Conservation (phyloP, 331 rosid genomes). For the Spiraea crenata region DNA sequence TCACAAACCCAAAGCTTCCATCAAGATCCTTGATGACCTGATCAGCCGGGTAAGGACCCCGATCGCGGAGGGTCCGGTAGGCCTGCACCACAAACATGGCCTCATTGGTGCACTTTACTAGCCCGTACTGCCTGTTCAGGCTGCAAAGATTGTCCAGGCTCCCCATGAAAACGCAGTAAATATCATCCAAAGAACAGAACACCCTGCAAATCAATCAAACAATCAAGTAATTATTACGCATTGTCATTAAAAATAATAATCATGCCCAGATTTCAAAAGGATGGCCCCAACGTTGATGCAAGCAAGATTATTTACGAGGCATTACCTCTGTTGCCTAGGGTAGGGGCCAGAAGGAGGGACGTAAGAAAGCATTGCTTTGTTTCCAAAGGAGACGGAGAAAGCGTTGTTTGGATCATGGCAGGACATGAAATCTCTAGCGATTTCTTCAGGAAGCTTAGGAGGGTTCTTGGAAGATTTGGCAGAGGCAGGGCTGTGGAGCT, state of each 20-base stretch:
- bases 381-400: slow-evolving; percentile 55
- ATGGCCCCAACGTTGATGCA: too few relatives aligned
- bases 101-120: slow-evolving; percentile 69
- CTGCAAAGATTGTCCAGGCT: slow-evolving; percentile 56
- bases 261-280: too few relatives aligned
- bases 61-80: slow-evolving; percentile 79
- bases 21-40: slow-evolving; percentile 90
- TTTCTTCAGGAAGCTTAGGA: slow-evolving; percentile 51
- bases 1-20: slow-evolving; percentile 79
- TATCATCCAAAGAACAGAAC: slow-evolving; percentile 71
- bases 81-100: slow-evolving; percentile 79
- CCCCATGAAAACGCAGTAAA: slow-evolving; percentile 80
- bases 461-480: slow-evolving; percentile 33
- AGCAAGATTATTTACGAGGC: too few relatives aligned
- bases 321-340: slow-evolving; percentile 48
- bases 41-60: slow-evolving; percentile 94
- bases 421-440: slow-evolving; percentile 49
- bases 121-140: slow-evolving; percentile 75
- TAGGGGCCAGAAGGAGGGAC: slow-evolving; percentile 33
- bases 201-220: slow-evolving; percentile 37
- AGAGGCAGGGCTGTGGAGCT: slow-evolving; percentile 78
- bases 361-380: slow-evolving; percentile 51
- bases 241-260: too few relatives aligned
- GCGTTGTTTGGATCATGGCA: slow-evolving; percentile 36
- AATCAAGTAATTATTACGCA: not conserved